Conservation (phyloP, 352 stramenopile species). For the Thalassiosira livingstoniorum region DNA sequence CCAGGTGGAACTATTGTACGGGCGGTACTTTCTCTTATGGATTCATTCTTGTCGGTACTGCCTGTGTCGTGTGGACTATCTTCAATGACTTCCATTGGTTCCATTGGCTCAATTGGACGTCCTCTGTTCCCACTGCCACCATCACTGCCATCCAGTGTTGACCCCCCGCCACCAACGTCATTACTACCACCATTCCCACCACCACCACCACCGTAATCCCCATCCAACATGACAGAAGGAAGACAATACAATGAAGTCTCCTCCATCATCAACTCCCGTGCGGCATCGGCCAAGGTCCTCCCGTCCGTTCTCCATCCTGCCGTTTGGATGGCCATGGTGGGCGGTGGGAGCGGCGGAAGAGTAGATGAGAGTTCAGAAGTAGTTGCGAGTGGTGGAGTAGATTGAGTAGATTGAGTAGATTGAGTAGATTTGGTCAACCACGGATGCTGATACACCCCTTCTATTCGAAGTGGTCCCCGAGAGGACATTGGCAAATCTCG, state of each 20-base stretch:
- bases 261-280: slow-evolving; percentile 41
- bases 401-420: slow-evolving; percentile 2
- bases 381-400: not conserved
- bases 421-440: not conserved
- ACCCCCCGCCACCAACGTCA: not conserved
- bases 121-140: too few species aligned
- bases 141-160: not conserved
- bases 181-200: not conserved
- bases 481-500: slow-evolving; percentile 62
- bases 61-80: not conserved
- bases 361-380: not conserved
- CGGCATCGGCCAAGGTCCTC: slow-evolving; percentile 53
- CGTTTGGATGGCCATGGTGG: slow-evolving; percentile 62
- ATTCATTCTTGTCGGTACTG: not conserved
- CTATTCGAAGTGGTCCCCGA: slow-evolving; percentile 72
- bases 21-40: not conserved
- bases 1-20: slow-evolving; percentile 11
- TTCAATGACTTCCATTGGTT: not conserved
- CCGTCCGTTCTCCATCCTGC: slow-evolving; percentile 76
- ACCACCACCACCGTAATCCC: not conserved
- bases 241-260: slow-evolving; percentile 44
- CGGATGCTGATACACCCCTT: slow-evolving; percentile 55
- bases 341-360: not conserved
- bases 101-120: too few species aligned
- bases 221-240: slow-evolving; percentile 14